Conservation (phyloP, 139 green algal species). For the Coelastrella sp. region DNA sequence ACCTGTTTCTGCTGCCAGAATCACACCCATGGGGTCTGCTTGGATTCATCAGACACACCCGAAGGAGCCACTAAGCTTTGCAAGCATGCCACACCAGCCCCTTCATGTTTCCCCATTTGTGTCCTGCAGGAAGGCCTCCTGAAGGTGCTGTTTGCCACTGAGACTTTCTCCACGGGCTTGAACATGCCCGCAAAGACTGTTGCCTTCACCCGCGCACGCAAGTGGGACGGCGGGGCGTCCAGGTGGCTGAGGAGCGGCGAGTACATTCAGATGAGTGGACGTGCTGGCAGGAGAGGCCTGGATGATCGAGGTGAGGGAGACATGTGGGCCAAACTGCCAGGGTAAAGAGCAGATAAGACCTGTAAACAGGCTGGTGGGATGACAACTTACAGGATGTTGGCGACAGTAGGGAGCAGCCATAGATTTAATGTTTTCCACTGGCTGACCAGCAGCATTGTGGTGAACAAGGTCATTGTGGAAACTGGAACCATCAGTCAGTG, state of each 20-base stretch:
- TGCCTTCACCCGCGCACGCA: constrained; percentile 93
- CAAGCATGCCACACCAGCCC: background rate
- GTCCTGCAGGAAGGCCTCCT: constrained; percentile 57
- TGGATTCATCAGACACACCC: no score
- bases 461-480: background rate
- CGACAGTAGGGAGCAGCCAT: no score
- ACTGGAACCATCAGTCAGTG: background rate
- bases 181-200: constrained; percentile 98
- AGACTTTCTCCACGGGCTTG: constrained; percentile 97
- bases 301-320: constrained; percentile 80
- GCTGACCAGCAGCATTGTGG: no score
- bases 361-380: background rate
- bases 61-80: no score
- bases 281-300: constrained; percentile 92
- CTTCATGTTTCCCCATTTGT: background rate
- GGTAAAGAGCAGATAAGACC: background rate
- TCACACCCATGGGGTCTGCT: background rate
- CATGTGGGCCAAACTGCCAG: background rate
- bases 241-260: constrained; percentile 84
- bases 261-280: constrained; percentile 98
- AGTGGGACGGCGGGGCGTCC: constrained; percentile 91
- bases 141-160: constrained; percentile 87
- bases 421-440: no score
- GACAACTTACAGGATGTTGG: background rate
- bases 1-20: background rate